Percentiles rank a stretch among this genome's conserved stretches.
phyloP scores from a whole-genome alignment of 495 filamentous ascomycete genomes.

The Rusavskia elegans region DNA sequence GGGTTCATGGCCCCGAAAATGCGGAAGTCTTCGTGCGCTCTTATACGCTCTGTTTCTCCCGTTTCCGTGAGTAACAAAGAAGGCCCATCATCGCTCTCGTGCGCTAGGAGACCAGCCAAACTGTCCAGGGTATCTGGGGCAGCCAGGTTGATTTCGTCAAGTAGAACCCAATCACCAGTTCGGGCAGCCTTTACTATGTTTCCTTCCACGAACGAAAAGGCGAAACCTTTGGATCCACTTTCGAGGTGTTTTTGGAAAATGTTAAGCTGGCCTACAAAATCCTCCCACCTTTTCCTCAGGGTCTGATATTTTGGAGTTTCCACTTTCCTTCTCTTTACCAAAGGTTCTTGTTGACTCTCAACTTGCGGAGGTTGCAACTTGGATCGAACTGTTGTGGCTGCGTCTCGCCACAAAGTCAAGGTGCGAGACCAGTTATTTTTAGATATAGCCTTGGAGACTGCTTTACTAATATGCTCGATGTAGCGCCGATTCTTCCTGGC shows the following conservation, averaged over 20 bases:
- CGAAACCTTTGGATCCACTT: conserved; percentile 65
- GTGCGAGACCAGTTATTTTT: conserved; percentile 73
- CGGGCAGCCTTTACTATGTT: conserved; percentile 82
- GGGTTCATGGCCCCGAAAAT: conserved; percentile 99
- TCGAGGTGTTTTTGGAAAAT: conserved; percentile 71
- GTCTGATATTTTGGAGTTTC: conserved; percentile 50
- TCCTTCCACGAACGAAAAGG: conserved; percentile 90
- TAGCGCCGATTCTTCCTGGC: conserved; percentile 74
- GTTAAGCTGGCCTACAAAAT: conserved; percentile 58
- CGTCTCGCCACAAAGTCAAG: conserved; percentile 75
- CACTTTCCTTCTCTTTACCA: conserved; percentile 67
- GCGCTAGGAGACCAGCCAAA: conserved; percentile 69
- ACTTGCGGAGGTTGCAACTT: conserved; percentile 32
- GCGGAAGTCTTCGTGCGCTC: conserved; percentile 82
- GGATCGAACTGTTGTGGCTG: conserved; percentile 64
- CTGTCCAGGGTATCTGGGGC: conserved; percentile 88
- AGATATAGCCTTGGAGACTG: conserved; percentile 59
- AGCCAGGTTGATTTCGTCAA: conserved; percentile 95
- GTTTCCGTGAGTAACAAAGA: conserved; percentile 84
- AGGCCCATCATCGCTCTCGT: conserved; percentile 45
- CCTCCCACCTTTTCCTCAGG: conserved; percentile 61
- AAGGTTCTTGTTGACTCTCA: conserved; percentile 30
- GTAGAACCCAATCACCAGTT: conserved; percentile 94
- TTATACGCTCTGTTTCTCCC: conserved; percentile 73
- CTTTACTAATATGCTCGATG: conserved; percentile 60